phyloP scores from a whole-genome alignment of 331 rosid species.

The Quercus lobata region DNA sequence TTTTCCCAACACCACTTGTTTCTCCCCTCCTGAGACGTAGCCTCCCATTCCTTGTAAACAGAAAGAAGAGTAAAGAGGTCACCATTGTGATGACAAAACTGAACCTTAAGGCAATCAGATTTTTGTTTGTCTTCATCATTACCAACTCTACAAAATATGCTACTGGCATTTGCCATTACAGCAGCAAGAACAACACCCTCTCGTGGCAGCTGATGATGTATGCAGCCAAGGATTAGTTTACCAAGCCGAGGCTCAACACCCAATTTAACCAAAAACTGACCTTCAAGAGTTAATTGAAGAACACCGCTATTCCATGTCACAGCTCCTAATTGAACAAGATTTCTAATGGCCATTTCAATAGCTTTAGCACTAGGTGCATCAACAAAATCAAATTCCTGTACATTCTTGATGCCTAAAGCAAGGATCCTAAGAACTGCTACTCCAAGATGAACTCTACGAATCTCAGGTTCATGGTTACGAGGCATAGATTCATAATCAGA shows the following conservation, averaged over 20 bases:
- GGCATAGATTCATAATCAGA: conserved; percentile 67
- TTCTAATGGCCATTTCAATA: conserved; percentile 76
- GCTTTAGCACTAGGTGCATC: conserved; percentile 89
- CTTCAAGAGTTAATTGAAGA: conserved; percentile 63
- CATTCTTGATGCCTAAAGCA: conserved; percentile 76
- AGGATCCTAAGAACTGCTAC: conserved; percentile 87
- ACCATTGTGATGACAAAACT: conserved; percentile 85
- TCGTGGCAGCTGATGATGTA: conserved; percentile 36
- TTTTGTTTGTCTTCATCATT: conserved; percentile 61
- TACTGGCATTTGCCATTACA: conserved; percentile 85
- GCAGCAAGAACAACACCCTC: conserved; percentile 93
- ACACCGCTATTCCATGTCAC: conserved; percentile 37
- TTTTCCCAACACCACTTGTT: conserved; percentile 90
- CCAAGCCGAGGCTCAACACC: conserved; percentile 98
- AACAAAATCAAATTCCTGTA: conserved; percentile 75
- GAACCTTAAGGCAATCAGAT: conserved; percentile 82
- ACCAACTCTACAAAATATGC: conserved; percentile 91
- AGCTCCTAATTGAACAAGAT: conserved; percentile 73
- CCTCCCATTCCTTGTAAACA: conserved; percentile 87
- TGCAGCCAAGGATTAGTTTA: conserved; percentile 77
- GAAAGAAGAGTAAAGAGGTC: conserved; percentile 93
- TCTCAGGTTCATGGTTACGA: conserved; percentile 89
- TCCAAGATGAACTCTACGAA: conserved; percentile 96
- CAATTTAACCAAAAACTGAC: conserved; percentile 64
- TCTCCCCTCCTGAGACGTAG: conserved; percentile 44